Percentiles rank a stretch among this genome's conserved stretches.
Evolutionary conservation across 257 asterid species (phyloP).

Genomic region (Salvia rosmarinus): DNA sequence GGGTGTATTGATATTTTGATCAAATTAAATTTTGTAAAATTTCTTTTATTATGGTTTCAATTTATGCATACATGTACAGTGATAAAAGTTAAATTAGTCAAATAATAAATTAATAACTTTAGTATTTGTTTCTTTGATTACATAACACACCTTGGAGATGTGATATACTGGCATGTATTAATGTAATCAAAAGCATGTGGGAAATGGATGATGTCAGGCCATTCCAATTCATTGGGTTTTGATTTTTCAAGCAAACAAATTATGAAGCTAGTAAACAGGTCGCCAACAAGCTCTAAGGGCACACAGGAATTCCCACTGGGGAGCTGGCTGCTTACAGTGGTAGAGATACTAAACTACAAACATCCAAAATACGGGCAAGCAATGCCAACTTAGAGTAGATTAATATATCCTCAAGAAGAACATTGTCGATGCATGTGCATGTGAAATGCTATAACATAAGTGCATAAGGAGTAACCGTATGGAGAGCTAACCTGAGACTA

Average conservation of each 20-base stretch:
- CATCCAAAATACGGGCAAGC: not conserved
- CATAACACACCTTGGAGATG: not conserved
- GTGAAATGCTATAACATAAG: not conserved
- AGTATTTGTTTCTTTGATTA: not conserved
- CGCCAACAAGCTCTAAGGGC: constrained; percentile 4
- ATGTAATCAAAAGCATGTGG: not conserved
- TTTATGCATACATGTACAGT: not conserved
- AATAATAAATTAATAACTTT: not conserved
- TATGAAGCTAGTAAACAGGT: not conserved
- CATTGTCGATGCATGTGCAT: not conserved
- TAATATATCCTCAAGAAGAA: constrained; percentile 16
- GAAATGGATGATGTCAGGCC: not conserved
- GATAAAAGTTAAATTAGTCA: not conserved
- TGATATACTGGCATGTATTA: too few relatives aligned
- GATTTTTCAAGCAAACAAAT: not conserved
- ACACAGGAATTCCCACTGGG: not conserved
- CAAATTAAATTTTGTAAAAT: not conserved
- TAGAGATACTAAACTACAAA: not conserved
- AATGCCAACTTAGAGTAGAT: not conserved
- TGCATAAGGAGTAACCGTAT: not conserved
- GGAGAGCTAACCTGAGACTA: not conserved
- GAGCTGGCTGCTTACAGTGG: not conserved
- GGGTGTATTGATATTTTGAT: not conserved
- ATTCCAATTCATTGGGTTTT: not conserved
- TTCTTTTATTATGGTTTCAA: not conserved